Percentiles rank a stretch among this genome's conserved stretches.
phyloP scores from a whole-genome alignment of 495 filamentous ascomycete genomes.

The Aspergillus kassunensis region DNA sequence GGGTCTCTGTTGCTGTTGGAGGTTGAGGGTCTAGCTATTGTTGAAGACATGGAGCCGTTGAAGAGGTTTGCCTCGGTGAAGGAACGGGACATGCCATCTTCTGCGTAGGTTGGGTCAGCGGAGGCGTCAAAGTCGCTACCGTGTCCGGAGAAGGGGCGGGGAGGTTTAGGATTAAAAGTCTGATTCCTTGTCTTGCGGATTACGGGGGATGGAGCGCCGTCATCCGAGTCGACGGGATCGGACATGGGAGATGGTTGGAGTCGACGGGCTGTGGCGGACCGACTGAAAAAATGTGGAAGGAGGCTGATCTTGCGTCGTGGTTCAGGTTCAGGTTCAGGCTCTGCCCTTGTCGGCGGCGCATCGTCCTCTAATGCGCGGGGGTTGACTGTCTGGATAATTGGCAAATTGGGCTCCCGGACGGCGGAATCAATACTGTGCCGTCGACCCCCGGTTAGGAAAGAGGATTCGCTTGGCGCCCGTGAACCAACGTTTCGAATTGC shows the following conservation, averaged over 20 bases:
- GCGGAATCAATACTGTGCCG: constrained; percentile 29
- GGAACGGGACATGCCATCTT: constrained; percentile 25
- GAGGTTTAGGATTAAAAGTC: background rate
- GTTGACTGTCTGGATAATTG: constrained; percentile 33
- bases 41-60: constrained; percentile 11
- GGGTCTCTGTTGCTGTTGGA: constrained; percentile 28
- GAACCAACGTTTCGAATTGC: constrained; percentile 15
- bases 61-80: constrained; percentile 25
- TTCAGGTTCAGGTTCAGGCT: constrained; percentile 24
- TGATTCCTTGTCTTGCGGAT: constrained; percentile 28
- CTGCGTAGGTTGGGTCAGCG: constrained; percentile 14
- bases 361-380: constrained; percentile 18
- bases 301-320: constrained; percentile 34
- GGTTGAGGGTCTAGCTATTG: constrained; percentile 22
- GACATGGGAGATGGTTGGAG: constrained; percentile 27
- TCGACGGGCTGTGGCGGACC: constrained; percentile 23
- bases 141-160: constrained; percentile 1
- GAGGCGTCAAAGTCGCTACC: constrained; percentile 7
- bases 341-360: constrained; percentile 3
- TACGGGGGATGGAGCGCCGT: constrained; percentile 36
- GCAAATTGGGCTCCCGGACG: constrained; percentile 23
- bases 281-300: constrained; percentile 34
- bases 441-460: constrained; percentile 26
- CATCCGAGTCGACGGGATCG: constrained; percentile 25
- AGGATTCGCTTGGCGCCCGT: constrained; percentile 23